These are phyloP conservation scores for Oldenlandia corymbosa DNA, from an alignment of 257 asterid species.

Conservation along the genomic window DNA sequence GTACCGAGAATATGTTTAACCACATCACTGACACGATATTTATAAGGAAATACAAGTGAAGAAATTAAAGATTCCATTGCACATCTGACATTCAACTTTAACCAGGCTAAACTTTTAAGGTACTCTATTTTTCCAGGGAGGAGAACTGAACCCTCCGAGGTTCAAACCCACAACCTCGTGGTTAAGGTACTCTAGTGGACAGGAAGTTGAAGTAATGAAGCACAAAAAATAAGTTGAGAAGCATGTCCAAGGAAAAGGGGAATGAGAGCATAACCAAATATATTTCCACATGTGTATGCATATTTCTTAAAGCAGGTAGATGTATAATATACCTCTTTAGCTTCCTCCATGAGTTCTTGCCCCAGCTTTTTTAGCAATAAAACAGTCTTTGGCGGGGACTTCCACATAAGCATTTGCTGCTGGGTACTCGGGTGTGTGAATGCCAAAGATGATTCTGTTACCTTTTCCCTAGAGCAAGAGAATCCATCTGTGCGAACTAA, in stretches of 20 bases:
- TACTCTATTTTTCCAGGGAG: too few species aligned
- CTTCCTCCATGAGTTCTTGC: constrained; percentile 92
- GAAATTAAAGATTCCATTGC: background rate
- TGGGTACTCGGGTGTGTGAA: constrained; percentile 98
- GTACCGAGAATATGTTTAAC: background rate
- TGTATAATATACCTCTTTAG: constrained; percentile 64
- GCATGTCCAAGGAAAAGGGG: background rate
- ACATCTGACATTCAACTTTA: background rate
- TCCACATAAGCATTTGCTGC: constrained; percentile 99
- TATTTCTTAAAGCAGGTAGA: background rate
- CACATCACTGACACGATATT: background rate
- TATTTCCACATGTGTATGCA: background rate
- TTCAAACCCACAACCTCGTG: too few species aligned
- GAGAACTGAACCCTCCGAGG: too few species aligned
- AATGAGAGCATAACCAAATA: background rate
- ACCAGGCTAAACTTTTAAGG: too few species aligned
- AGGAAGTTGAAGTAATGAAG: background rate
- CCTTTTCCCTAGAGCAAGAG: constrained; percentile 93
- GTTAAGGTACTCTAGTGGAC: background rate
- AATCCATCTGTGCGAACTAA: constrained; percentile 96
- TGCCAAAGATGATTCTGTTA: constrained; percentile 92
- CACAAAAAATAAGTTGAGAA: background rate
- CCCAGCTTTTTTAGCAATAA: constrained; percentile 90
- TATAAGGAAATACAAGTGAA: background rate
- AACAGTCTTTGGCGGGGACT: constrained; percentile 88